phyloP scores from a whole-genome alignment of 495 filamentous ascomycete species.

The Lasiosphaeria miniovina region DNA sequence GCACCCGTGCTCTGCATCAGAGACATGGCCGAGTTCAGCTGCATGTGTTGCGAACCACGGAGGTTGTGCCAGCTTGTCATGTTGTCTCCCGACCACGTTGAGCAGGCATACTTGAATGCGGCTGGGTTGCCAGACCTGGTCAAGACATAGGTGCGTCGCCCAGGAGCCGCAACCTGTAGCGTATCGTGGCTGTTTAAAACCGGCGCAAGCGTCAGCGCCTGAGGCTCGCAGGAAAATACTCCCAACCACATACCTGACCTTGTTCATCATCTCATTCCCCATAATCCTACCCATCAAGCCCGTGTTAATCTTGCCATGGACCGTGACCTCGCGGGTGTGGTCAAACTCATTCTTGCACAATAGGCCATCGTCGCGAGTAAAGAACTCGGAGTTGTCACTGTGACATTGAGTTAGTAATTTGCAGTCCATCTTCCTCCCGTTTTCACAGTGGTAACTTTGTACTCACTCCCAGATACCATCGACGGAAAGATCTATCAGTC shows the following conservation, averaged over 20 bases:
- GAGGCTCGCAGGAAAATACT: neutral
- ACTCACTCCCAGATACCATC: conserved; percentile 59
- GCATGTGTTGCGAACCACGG: conserved; percentile 63
- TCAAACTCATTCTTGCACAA: conserved; percentile 56
- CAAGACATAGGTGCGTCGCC: conserved; percentile 59
- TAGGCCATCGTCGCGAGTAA: conserved; percentile 55
- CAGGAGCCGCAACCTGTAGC: conserved; percentile 51
- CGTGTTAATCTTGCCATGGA: conserved; percentile 54
- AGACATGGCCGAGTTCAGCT: conserved; percentile 64
- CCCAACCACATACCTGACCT: neutral
- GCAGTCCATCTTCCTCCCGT: neutral
- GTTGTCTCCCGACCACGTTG: conserved; percentile 67
- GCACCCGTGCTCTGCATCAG: conserved; percentile 66
- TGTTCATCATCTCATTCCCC: conserved; percentile 44
- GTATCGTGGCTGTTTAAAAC: conserved; percentile 51
- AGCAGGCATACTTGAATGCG: conserved; percentile 62
- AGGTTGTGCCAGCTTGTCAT: conserved; percentile 65
- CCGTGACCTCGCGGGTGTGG: conserved; percentile 26
- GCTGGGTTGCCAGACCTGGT: conserved; percentile 66
- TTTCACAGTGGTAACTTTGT: neutral
- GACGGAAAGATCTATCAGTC: conserved; percentile 57
- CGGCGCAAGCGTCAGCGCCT: conserved; percentile 41
- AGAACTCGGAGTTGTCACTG: conserved; percentile 75
- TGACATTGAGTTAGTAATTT: neutral
- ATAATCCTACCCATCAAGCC: conserved; percentile 3